Evolutionary conservation across 495 filamentous ascomycete species (phyloP).

Genomic region (Schizothecium vesticola): DNA sequence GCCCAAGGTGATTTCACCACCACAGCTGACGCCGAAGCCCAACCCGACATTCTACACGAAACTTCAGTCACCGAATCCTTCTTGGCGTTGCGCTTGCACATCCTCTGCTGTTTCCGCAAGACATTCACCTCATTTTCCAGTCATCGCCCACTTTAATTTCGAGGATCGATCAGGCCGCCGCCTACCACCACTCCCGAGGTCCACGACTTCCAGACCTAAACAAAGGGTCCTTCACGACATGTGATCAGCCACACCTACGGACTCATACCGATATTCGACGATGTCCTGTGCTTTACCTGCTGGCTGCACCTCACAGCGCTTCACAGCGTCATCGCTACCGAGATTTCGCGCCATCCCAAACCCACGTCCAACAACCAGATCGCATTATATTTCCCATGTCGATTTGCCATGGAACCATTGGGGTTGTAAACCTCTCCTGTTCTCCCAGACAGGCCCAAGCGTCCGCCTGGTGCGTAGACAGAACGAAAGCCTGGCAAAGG

Average conservation of each 20-base stretch:
- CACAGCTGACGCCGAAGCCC: neutral
- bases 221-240: neutral
- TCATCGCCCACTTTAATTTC: neutral
- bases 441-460: neutral
- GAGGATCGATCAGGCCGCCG: neutral
- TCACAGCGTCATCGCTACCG: neutral
- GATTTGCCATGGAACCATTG: neutral
- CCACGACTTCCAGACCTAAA: neutral
- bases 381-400: neutral
- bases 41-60: neutral
- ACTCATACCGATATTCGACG: neutral
- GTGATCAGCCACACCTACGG: neutral
- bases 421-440: neutral
- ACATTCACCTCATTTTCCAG: neutral
- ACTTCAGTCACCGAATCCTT: neutral
- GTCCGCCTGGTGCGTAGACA: neutral
- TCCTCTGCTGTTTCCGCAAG: neutral
- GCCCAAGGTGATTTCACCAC: neutral
- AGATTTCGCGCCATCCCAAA: neutral
- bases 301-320: neutral
- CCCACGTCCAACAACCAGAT: neutral
- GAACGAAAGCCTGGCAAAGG: neutral
- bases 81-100: neutral
- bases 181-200: neutral
- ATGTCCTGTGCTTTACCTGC: neutral